Percentiles rank a stretch among this genome's conserved stretches.
phyloP scores from a whole-genome alignment of 2,329 filamentous ascomycete genomes.

The Albifimbria verrucaria region DNA sequence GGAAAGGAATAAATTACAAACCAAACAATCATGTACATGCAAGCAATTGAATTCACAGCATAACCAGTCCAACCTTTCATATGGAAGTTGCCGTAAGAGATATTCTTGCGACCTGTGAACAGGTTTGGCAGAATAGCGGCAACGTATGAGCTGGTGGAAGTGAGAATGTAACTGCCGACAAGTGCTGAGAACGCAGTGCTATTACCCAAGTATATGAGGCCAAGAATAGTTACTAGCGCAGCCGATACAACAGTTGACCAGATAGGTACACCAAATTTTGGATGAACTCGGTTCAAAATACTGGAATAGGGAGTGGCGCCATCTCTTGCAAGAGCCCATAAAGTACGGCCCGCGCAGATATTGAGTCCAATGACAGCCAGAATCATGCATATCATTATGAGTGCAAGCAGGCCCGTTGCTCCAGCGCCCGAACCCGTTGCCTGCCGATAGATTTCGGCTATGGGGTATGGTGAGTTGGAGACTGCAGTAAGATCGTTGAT shows the following conservation, averaged over 20 bases:
- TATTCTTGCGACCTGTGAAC: conserved; percentile 33
- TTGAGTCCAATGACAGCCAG: conserved; percentile 32
- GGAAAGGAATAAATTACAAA: conserved; percentile 64
- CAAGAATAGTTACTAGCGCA: conserved; percentile 47
- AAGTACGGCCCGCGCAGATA: conserved; percentile 35
- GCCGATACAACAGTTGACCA: conserved; percentile 48
- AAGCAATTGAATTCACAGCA: conserved; percentile 46
- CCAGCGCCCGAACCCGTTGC: conserved; percentile 49
- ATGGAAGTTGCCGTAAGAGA: conserved; percentile 53
- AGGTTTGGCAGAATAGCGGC: conserved; percentile 60
- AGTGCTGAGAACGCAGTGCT: conserved; percentile 66
- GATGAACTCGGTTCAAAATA: conserved; percentile 25
- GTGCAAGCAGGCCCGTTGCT: conserved; percentile 45
- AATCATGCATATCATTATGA: conserved; percentile 35
- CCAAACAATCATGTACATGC: conserved; percentile 57
- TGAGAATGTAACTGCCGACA: conserved; percentile 45
- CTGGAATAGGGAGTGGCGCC: conserved; percentile 31
- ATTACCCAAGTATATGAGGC: conserved; percentile 63
- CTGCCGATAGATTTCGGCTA: conserved; percentile 64
- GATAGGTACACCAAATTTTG: conserved; percentile 30
- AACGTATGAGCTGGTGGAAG: conserved; percentile 45
- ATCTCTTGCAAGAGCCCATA: conserved; percentile 39
- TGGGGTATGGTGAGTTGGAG: conserved; percentile 53
- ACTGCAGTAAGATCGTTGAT: conserved; percentile 53
- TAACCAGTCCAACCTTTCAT: conserved; percentile 48